Percentiles rank a stretch among this genome's conserved stretches.
Evolutionary conservation across 495 filamentous ascomycete species (phyloP).

Genomic region (Neurospora tetraspora): DNA sequence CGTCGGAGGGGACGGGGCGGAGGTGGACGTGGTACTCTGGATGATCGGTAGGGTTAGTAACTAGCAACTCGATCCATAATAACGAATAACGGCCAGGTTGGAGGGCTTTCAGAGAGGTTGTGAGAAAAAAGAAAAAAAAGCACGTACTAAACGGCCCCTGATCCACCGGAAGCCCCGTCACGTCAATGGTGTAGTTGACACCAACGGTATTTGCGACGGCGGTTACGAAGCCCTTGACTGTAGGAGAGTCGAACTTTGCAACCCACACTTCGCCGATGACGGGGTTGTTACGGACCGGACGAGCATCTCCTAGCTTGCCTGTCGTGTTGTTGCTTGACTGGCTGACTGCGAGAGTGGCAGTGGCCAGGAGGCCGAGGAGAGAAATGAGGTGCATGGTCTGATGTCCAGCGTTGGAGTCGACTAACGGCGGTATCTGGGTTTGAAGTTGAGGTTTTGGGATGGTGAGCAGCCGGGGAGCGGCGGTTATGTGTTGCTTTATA

Average conservation of each 20-base stretch:
- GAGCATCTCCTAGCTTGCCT: conserved; percentile 44
- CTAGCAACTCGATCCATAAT: too few relatives aligned
- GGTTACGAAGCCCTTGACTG: conserved; percentile 49
- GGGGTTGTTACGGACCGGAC: conserved; percentile 48
- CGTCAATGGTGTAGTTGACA: conserved; percentile 47
- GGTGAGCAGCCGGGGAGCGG: not conserved
- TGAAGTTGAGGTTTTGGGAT: not conserved
- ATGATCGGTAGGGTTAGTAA: too few relatives aligned
- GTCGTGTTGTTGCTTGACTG: conserved; percentile 27
- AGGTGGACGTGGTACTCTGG: conserved; percentile 74
- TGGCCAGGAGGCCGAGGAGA: conserved; percentile 30
- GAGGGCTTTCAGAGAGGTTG: too few relatives aligned
- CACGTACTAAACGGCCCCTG: conserved; percentile 60
- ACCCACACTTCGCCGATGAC: conserved; percentile 42
- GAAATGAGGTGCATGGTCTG: conserved; percentile 28
- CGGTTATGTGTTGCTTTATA: not conserved
- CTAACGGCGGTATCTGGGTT: not conserved
- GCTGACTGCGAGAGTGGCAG: conserved; percentile 28
- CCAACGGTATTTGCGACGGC: conserved; percentile 45
- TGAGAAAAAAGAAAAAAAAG: too few relatives aligned
- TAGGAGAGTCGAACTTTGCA: conserved; percentile 33
- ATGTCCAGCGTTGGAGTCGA: not conserved
- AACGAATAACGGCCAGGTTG: too few relatives aligned
- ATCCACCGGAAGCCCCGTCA: conserved; percentile 51
- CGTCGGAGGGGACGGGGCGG: conserved; percentile 53